Evolutionary conservation across 2,329 filamentous ascomycete species (phyloP).

Genomic region (Colletotrichum lini): DNA sequence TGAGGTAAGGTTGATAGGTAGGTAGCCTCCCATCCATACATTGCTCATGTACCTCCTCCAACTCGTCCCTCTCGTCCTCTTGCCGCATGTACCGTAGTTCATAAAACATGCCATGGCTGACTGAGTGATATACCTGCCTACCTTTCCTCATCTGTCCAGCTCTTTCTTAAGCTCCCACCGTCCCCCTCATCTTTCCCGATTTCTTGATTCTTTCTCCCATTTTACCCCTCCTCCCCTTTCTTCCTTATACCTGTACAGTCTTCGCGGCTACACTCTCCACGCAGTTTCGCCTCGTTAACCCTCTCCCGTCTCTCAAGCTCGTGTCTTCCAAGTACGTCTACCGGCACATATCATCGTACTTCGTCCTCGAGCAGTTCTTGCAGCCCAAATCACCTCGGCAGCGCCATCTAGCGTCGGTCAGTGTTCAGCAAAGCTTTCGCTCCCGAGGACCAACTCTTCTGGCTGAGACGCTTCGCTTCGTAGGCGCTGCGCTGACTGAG

Average conservation of each 20-base stretch:
- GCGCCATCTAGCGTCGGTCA: neutral
- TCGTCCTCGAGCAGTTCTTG: neutral
- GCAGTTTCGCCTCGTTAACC: neutral
- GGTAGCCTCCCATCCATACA: slow-evolving; percentile 21
- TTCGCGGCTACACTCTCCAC: neutral
- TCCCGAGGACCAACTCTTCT: neutral
- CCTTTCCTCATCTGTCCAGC: slow-evolving; percentile 9
- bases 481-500: slow-evolving; percentile 21
- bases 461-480: slow-evolving; percentile 11
- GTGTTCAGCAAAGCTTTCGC: neutral
- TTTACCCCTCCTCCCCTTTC: slow-evolving; percentile 22
- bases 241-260: slow-evolving; percentile 13
- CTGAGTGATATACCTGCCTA: slow-evolving; percentile 6
- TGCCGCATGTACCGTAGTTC: slow-evolving; percentile 3
- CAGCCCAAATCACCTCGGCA: slow-evolving; percentile 14
- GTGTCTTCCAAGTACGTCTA: neutral
- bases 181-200: slow-evolving; percentile 14
- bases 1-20: neutral
- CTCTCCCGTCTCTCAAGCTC: slow-evolving; percentile 5
- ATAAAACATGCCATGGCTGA: slow-evolving; percentile 28
- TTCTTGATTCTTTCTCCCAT: slow-evolving; percentile 13
- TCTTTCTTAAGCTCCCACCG: slow-evolving; percentile 34
- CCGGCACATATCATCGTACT: slow-evolving; percentile 4
- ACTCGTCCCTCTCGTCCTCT: slow-evolving; percentile 1
- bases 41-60: slow-evolving; percentile 11